Evolutionary conservation across 2,329 filamentous ascomycete genomes (phyloP), one percentile per base, ranked within the genome.

Genomic region (Lachnellula arida): DNA sequence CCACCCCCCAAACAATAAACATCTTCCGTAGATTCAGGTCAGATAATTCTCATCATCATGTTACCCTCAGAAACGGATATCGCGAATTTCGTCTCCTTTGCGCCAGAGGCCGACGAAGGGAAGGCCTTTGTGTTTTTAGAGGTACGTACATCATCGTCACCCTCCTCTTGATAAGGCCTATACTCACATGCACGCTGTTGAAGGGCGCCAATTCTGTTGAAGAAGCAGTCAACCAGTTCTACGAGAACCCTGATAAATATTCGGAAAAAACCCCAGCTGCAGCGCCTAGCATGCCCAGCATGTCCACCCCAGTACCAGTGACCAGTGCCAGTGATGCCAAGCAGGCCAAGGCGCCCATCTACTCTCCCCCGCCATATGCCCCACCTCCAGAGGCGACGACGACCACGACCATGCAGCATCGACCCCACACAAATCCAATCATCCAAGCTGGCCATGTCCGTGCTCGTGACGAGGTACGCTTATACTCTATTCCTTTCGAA

Each of bases 371-470:
- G 17, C 25, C n/a, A 14, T 47, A 54, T 35, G 46, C 46, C 8
- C 57, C 57, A 4, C 57, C 57, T 2, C 32, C 50, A 19, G 15
- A 52, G 17, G 48, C 44, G 19, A 15, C 9, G 22, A n/a, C n/a
- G n/a, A n/a, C n/a, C n/a, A 25, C 3, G 11, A 22, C 23, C 12
- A 14, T 12, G 22, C 53, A 40, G 6, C 55, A 51, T 53, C 61
- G 56, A 25, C 57, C 23, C 40, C 71, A 76, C 56, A 72, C 68
- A 6, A 76, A 75, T 59, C 51, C 58, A n/a, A 69, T 75, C 12
- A 74, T 73, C 44, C 59, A 71, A 61, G 74, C 73, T 32, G 71
- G 63, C 8, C 60, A 65, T 28, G 28, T 73, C 9, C 71, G 74
- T 42, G 73, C 72, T 42, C 56, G 58, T 52, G 74, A 75, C 60